phyloP scores from a whole-genome alignment of 495 filamentous ascomycete genomes.

The Tetracladium setigerum region DNA sequence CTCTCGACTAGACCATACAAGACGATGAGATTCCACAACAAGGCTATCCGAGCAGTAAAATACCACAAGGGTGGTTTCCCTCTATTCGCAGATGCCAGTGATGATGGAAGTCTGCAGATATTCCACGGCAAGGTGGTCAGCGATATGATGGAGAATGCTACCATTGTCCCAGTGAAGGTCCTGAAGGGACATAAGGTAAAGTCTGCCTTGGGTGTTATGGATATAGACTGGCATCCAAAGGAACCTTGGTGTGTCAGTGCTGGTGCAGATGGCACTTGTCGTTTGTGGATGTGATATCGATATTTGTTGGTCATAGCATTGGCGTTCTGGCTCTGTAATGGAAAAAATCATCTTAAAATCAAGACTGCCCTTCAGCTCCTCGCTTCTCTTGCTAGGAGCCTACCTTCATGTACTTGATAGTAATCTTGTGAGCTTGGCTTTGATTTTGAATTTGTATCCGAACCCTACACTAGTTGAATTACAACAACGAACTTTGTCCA shows the following conservation, averaged over 20 bases:
- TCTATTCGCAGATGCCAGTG: conserved; percentile 85
- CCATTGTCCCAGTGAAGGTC: conserved; percentile 92
- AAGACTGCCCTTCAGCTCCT: neutral
- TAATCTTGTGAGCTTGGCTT: too few relatives aligned
- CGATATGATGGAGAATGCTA: conserved; percentile 91
- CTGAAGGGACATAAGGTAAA: conserved; percentile 81
- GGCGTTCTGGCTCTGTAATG: conserved; percentile 10
- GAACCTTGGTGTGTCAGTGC: conserved; percentile 92
- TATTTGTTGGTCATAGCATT: conserved; percentile 10
- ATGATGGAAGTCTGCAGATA: conserved; percentile 89
- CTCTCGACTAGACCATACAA: conserved; percentile 87
- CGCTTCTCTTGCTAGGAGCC: neutral
- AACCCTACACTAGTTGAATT: too few relatives aligned
- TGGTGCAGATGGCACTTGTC: conserved; percentile 85
- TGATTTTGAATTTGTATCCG: too few relatives aligned
- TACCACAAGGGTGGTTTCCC: conserved; percentile 81
- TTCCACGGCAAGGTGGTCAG: conserved; percentile 94
- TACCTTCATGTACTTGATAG: neutral
- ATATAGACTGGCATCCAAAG: conserved; percentile 88
- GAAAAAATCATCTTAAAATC: neutral
- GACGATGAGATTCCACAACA: conserved; percentile 85
- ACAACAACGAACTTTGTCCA: too few relatives aligned
- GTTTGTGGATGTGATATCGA: conserved; percentile 50
- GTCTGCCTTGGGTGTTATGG: conserved; percentile 78
- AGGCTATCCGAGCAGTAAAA: conserved; percentile 80